A percentile compares a stretch with the other conserved stretches of the same genome.
Evolutionary conservation across 2,329 filamentous ascomycete genomes (phyloP).

Genomic region (Rhynchosporium secalis): DNA sequence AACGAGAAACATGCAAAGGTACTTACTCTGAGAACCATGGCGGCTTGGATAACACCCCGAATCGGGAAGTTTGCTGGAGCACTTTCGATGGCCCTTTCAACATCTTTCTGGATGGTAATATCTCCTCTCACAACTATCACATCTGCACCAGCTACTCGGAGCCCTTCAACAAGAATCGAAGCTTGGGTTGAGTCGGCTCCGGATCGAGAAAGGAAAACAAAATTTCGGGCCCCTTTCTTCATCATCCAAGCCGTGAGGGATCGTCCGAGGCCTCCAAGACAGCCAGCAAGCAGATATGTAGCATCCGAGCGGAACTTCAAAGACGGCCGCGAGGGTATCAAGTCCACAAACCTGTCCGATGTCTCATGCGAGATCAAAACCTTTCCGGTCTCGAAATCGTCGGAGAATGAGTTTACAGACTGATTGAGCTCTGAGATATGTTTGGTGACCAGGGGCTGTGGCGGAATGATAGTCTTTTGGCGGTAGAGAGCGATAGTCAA

Average conservation of each 20-base stretch:
- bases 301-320: background rate
- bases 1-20: no score
- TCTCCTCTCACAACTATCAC: conserved; percentile 20
- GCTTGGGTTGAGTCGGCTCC: conserved; percentile 25
- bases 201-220: conserved; percentile 42
- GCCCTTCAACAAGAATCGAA: background rate
- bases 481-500: no score
- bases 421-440: no score
- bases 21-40: conserved; percentile 45
- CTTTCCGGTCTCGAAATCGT: no score
- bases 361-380: no score
- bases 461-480: no score
- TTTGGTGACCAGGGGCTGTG: no score
- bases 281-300: conserved; percentile 23
- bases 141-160: no score
- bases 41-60: conserved; percentile 47
- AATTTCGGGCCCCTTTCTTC: conserved; percentile 7
- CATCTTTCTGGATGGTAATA: conserved; percentile 17
- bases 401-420: no score
- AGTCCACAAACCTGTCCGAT: no score
- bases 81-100: conserved; percentile 14
- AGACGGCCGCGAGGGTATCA: background rate
- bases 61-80: conserved; percentile 29
- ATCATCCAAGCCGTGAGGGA: conserved; percentile 22
- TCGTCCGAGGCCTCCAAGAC: conserved; percentile 29